A percentile compares a stretch with the other conserved stretches of the same genome.
Conservation (phyloP, 257 asterid species). For the Verbascum thapsus region DNA sequence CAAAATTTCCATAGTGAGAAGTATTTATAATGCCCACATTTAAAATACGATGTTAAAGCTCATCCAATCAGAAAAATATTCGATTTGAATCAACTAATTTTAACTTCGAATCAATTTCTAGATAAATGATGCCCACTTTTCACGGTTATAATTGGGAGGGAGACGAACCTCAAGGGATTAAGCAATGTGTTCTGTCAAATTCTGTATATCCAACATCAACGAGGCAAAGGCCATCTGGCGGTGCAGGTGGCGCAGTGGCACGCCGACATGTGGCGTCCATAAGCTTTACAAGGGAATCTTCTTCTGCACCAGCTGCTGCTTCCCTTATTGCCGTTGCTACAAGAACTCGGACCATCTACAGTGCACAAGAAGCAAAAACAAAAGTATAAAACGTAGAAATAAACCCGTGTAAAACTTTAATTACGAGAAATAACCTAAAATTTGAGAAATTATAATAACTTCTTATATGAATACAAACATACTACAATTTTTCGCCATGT, state of each 20-base stretch:
- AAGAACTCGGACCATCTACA: conserved; percentile 94
- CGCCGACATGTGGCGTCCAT: conserved; percentile 95
- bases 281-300: conserved; percentile 72
- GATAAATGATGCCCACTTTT: background rate
- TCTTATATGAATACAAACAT: too few relatives aligned
- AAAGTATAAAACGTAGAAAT: conserved; percentile 12
- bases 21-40: background rate
- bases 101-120: background rate
- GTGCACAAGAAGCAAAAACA: conserved; percentile 18
- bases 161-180: conserved; percentile 52
- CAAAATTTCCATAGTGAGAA: background rate
- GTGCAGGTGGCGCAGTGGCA: conserved; percentile 98
- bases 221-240: conserved; percentile 95
- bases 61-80: background rate
- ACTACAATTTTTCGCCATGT: too few relatives aligned
- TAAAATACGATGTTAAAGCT: conserved; percentile 1
- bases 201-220: conserved; percentile 83
- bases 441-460: too few relatives aligned
- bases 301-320: conserved; percentile 96
- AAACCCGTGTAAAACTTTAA: too few relatives aligned
- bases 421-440: too few relatives aligned
- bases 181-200: conserved; percentile 53
- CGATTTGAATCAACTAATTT: background rate
- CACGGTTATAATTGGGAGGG: conserved; percentile 8
- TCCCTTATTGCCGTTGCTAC: conserved; percentile 92